These are phyloP conservation scores for Keithomyces neogunnii DNA, from an alignment of 2,329 filamentous ascomycete genomes.

Conservation along the genomic window DNA sequence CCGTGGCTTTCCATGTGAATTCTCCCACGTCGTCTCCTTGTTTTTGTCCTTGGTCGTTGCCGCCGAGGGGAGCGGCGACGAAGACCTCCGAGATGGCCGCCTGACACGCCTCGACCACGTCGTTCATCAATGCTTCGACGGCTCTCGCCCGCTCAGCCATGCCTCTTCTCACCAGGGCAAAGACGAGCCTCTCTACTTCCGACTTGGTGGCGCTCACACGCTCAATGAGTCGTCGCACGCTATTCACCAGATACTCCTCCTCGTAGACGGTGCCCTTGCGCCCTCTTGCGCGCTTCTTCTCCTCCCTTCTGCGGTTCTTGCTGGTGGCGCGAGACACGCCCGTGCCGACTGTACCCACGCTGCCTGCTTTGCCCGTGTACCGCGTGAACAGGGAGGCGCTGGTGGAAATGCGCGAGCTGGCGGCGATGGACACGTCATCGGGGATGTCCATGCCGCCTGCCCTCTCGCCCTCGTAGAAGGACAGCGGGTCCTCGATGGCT, in stretches of 20 bases:
- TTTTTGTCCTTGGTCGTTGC: conserved; percentile 11
- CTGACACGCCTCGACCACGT: conserved; percentile 64
- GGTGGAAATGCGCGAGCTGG: conserved; percentile 70
- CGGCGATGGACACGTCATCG: conserved; percentile 86
- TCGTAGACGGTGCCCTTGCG: conserved; percentile 98
- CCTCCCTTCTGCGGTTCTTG: conserved; percentile 82
- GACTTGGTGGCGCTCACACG: conserved; percentile 63
- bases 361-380: conserved; percentile 66
- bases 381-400: conserved; percentile 85
- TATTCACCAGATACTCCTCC: conserved; percentile 92
- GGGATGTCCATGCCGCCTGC: conserved; percentile 62
- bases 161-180: conserved; percentile 65
- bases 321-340: conserved; percentile 70
- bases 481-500: conserved; percentile 75
- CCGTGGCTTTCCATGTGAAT: conserved; percentile 27
- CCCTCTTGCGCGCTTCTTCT: conserved; percentile 87
- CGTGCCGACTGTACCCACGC: conserved; percentile 60
- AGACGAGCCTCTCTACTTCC: conserved; percentile 67
- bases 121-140: conserved; percentile 63
- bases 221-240: conserved; percentile 73
- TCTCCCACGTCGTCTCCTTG: conserved; percentile 11
- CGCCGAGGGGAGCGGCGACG: conserved; percentile 15
- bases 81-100: conserved; percentile 66
- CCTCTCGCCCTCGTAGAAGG: conserved; percentile 77
- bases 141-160: conserved; percentile 85